These are phyloP conservation scores for Diplodia sapinea DNA, from an alignment of 2,329 filamentous ascomycete species.

Conservation along the genomic window DNA sequence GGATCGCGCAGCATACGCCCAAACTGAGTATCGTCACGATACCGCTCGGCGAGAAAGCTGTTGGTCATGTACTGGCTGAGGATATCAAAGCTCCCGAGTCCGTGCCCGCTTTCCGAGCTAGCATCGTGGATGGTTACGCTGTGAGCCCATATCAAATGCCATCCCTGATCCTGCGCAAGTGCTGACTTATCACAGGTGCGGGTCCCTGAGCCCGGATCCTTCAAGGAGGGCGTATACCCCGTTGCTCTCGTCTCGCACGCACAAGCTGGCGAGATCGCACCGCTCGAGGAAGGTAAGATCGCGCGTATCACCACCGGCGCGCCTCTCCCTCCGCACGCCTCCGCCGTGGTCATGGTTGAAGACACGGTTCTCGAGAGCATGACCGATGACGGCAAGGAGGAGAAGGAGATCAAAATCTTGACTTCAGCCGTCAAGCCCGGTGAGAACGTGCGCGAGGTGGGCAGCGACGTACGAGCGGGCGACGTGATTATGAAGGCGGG, in stretches of 20 bases:
- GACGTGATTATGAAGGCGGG: conserved; percentile 75
- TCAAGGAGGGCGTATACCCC: conserved; percentile 78
- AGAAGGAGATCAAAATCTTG: conserved; percentile 85
- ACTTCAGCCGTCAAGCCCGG: conserved; percentile 74
- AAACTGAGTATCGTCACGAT: conserved; percentile 61
- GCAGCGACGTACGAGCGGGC: conserved; percentile 79
- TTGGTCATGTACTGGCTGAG: conserved; percentile 80
- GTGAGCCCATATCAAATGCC: conserved; percentile 25
- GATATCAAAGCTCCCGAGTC: conserved; percentile 80
- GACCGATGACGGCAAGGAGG: conserved; percentile 81
- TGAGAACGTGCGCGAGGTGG: conserved; percentile 90
- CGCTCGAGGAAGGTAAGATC: conserved; percentile 74
- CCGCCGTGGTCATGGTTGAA: conserved; percentile 95
- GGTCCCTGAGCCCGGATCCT: conserved; percentile 48
- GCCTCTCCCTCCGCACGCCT: conserved; percentile 84
- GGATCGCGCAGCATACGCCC: conserved; percentile 77
- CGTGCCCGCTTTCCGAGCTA: conserved; percentile 92
- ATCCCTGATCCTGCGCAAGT: background rate
- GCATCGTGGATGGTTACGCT: conserved; percentile 96
- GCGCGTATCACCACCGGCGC: conserved; percentile 94
- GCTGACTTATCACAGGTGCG: conserved; percentile 35
- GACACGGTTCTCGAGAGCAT: conserved; percentile 79
- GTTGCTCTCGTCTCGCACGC: conserved; percentile 89
- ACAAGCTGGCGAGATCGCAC: conserved; percentile 68
- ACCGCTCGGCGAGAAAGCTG: conserved; percentile 68